These are phyloP conservation scores for Dactylellina drechsleri DNA, from an alignment of 2,329 filamentous ascomycete genomes.

Conservation along the genomic window DNA sequence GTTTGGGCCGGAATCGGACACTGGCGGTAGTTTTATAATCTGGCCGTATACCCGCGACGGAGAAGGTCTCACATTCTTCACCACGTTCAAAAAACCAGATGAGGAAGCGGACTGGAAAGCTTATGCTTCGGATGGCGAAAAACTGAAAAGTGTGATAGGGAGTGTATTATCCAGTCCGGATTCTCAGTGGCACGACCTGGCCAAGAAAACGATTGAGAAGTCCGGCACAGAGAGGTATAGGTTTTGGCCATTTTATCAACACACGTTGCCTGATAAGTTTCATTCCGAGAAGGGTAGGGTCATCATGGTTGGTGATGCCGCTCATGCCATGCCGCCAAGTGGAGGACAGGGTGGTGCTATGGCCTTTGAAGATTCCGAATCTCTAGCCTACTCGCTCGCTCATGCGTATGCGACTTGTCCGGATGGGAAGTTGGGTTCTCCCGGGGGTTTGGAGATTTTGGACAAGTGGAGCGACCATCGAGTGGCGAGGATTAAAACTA, in stretches of 20 bases:
- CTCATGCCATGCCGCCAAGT: conserved; percentile 68
- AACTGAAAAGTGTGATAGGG: conserved; percentile 20
- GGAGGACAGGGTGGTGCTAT: conserved; percentile 69
- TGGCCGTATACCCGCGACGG: conserved; percentile 43
- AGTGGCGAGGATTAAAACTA: conserved; percentile 21
- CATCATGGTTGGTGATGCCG: conserved; percentile 69
- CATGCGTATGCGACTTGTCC: neutral
- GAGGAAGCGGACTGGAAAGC: conserved; percentile 40
- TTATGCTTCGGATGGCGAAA: conserved; percentile 10
- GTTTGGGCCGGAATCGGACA: conserved; percentile 38
- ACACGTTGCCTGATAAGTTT: conserved; percentile 42
- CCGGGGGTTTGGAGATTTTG: neutral
- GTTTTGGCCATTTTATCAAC: conserved; percentile 42
- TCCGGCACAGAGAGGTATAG: conserved; percentile 23
- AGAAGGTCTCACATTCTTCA: conserved; percentile 40
- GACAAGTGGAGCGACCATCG: conserved; percentile 38
- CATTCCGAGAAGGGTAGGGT: conserved; percentile 34
- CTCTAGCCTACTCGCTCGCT: conserved; percentile 60
- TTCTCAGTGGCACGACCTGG: conserved; percentile 41
- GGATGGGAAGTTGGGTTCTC: neutral
- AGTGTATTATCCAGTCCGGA: conserved; percentile 13
- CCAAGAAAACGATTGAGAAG: conserved; percentile 39
- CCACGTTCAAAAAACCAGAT: conserved; percentile 23
- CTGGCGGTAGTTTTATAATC: conserved; percentile 38
- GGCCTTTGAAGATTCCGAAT: conserved; percentile 68